phyloP scores from a whole-genome alignment of 78 protist species.

The Anaeramoeba ignava region DNA sequence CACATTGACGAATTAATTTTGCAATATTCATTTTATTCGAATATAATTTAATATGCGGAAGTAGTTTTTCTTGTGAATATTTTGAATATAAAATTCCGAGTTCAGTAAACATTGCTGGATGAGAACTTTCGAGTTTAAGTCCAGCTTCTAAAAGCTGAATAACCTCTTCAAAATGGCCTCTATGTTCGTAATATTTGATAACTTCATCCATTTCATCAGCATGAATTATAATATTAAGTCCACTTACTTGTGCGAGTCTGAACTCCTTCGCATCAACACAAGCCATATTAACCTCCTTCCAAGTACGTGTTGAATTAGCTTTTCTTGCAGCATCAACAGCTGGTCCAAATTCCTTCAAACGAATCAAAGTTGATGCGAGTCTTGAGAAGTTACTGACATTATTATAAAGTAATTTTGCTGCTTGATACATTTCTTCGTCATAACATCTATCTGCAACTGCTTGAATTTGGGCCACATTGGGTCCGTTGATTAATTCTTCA shows the following conservation, averaged over 20 bases:
- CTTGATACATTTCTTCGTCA: conserved; percentile 73
- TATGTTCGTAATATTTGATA: conserved; percentile 60
- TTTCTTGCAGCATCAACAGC: conserved; percentile 98
- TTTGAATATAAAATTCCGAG: conserved; percentile 88
- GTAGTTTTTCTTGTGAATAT: conserved; percentile 79
- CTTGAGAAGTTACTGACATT: conserved; percentile 66
- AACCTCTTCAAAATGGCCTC: conserved; percentile 32
- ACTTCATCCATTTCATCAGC: conserved; percentile 82
- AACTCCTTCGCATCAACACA: conserved; percentile 92
- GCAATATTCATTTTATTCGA: conserved; percentile 77
- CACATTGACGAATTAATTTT: conserved; percentile 68
- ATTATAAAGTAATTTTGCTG: conserved; percentile 88
- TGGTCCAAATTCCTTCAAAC: conserved; percentile 58
- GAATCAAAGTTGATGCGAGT: conserved; percentile 82
- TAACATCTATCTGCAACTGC: conserved; percentile 84
- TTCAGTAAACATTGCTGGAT: conserved; percentile 95
- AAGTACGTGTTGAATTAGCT: conserved; percentile 82
- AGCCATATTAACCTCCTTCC: conserved; percentile 90
- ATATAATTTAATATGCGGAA: conserved; percentile 84
- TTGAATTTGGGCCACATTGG: conserved; percentile 51
- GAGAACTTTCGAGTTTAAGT: conserved; percentile 81
- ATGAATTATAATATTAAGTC: conserved; percentile 78
- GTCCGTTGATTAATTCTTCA: conserved; percentile 87
- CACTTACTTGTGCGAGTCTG: conserved; percentile 94
- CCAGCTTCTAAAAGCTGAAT: conserved; percentile 64